Conservation (phyloP, 2,329 filamentous ascomycete species). For the Penicillium sp. region DNA sequence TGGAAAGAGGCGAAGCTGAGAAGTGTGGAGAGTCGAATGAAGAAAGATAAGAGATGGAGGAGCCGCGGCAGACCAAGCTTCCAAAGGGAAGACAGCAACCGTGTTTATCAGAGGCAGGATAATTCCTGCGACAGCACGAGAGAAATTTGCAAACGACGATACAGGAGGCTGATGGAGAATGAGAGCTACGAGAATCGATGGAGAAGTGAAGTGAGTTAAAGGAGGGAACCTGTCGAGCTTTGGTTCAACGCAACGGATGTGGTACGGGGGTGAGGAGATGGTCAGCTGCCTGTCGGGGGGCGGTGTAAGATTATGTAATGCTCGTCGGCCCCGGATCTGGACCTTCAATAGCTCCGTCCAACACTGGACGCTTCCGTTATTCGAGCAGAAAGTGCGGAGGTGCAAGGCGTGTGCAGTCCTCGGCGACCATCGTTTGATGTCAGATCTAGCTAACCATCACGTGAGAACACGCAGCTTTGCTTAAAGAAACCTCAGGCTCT, state of each 20-base stretch:
- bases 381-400: too few species aligned
- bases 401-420: too few species aligned
- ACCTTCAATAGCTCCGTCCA: not conserved
- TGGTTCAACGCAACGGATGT: conserved; percentile 1
- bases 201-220: too few species aligned
- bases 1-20: conserved; percentile 11
- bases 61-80: too few species aligned
- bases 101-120: conserved; percentile 3
- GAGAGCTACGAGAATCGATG: conserved; percentile 14
- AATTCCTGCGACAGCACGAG: conserved; percentile 2
- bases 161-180: conserved; percentile 7
- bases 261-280: conserved; percentile 6
- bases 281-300: conserved; percentile 11
- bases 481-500: too few species aligned
- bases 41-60: not conserved
- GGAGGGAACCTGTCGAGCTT: not conserved
- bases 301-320: conserved; percentile 11
- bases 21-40: conserved; percentile 1
- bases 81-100: too few species aligned
- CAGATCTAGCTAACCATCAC: too few species aligned
- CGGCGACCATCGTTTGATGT: too few species aligned
- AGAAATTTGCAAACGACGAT: not conserved
- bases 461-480: too few species aligned
- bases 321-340: not conserved
- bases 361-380: not conserved